Evolutionary conservation across 2,329 filamentous ascomycete genomes (phyloP).

Genomic region (Trichoderma sp.): DNA sequence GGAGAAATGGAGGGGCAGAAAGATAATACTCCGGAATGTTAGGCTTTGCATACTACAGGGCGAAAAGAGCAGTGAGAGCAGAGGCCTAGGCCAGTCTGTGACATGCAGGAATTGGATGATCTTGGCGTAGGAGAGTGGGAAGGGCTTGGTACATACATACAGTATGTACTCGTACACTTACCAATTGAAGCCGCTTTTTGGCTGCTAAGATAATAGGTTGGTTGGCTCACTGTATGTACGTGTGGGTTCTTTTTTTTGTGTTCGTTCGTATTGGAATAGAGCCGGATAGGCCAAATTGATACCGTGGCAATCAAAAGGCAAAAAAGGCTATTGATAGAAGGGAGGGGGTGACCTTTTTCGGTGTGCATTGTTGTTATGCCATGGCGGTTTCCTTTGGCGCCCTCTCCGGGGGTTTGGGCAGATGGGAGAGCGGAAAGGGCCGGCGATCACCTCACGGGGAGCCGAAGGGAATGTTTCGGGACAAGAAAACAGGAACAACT

Average conservation of each 20-base stretch:
- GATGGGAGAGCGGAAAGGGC: not conserved
- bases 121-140: not conserved
- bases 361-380: not conserved
- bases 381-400: not conserved
- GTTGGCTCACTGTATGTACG: not conserved
- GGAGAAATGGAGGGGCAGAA: not conserved
- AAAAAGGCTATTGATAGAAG: not conserved
- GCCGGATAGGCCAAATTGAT: not conserved
- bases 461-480: not conserved
- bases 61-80: not conserved
- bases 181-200: not conserved
- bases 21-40: not conserved
- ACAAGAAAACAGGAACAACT: not conserved
- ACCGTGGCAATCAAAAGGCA: not conserved
- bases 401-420: not conserved
- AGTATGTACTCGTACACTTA: not conserved
- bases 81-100: not conserved
- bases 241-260: not conserved
- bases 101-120: not conserved
- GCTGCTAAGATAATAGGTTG: not conserved
- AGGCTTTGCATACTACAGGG: not conserved
- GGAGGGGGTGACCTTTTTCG: not conserved
- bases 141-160: not conserved
- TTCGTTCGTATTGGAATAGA: not conserved
- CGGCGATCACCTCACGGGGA: not conserved